These are phyloP conservation scores for Acrodontium crateriforme DNA, from an alignment of 2,329 filamentous ascomycete genomes.

Conservation along the genomic window DNA sequence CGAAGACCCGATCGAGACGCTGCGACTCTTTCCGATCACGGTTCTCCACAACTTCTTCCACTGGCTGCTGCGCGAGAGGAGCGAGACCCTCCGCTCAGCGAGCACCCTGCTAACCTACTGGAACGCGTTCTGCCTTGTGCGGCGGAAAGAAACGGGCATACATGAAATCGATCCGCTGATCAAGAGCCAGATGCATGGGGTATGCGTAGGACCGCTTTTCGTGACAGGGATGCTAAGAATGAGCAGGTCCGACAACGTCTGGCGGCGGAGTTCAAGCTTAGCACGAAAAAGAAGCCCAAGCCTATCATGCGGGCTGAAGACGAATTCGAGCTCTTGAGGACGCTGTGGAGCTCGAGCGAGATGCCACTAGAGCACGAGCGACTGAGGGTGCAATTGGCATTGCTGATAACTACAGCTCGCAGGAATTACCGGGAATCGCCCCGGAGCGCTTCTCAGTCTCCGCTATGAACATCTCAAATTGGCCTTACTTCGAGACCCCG, in stretches of 20 bases:
- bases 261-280: constrained; percentile 6
- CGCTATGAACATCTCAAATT: constrained; percentile 7
- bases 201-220: background rate
- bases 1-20: too few species aligned
- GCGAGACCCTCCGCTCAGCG: constrained; percentile 1
- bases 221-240: background rate
- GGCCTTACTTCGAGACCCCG: constrained; percentile 6
- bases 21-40: too few species aligned
- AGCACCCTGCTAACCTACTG: constrained; percentile 3
- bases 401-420: constrained; percentile 6
- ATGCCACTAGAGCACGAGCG: constrained; percentile 7
- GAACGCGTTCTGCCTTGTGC: constrained; percentile 2
- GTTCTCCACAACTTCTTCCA: constrained; percentile 2
- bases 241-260: constrained; percentile 5
- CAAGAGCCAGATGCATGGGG: constrained; percentile 1
- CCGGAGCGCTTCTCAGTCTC: constrained; percentile 6
- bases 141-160: constrained; percentile 1
- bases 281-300: constrained; percentile 9
- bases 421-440: constrained; percentile 7
- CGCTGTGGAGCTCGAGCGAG: constrained; percentile 7
- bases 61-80: constrained; percentile 1
- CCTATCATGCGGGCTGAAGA: constrained; percentile 9
- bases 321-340: constrained; percentile 10
- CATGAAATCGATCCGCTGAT: background rate
- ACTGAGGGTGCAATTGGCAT: constrained; percentile 6